phyloP scores from a whole-genome alignment of 352 stramenopile genomes.

The Pythium guiyangense region DNA sequence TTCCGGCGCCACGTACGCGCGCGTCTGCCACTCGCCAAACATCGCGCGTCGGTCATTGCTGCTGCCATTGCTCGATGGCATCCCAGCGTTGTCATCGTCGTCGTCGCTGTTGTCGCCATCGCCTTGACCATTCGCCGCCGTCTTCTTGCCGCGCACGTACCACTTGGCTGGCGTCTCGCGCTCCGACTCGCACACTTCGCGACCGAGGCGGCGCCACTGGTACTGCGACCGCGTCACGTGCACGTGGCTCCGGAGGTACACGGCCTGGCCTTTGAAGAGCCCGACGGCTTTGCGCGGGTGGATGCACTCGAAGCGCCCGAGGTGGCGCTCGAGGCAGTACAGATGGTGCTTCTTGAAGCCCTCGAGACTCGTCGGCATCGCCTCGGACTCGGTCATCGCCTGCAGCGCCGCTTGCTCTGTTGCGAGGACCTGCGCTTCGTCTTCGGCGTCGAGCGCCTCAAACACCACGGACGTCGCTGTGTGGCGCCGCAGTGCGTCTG shows the following conservation, averaged over 20 bases:
- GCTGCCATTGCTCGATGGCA: not conserved
- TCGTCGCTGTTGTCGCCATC: slow-evolving; percentile 14
- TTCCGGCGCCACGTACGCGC: slow-evolving; percentile 33
- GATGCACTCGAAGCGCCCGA: slow-evolving; percentile 57
- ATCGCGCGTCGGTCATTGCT: slow-evolving; percentile 19
- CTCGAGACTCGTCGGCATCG: slow-evolving; percentile 73
- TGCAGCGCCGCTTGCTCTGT: slow-evolving; percentile 41
- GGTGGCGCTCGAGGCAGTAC: slow-evolving; percentile 75
- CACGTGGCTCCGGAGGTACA: slow-evolving; percentile 65
- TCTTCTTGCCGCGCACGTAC: slow-evolving; percentile 18
- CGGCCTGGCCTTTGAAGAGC: slow-evolving; percentile 70
- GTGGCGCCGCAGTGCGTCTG: not conserved
- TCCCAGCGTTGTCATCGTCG: not conserved
- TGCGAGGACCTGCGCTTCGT: slow-evolving; percentile 15
- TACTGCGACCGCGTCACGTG: slow-evolving; percentile 50
- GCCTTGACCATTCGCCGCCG: slow-evolving; percentile 8
- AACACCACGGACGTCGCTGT: not conserved
- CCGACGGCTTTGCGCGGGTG: slow-evolving; percentile 65
- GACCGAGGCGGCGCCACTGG: slow-evolving; percentile 67
- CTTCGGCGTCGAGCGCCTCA: not conserved
- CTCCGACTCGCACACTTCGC: slow-evolving; percentile 52
- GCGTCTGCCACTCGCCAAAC: slow-evolving; percentile 81
- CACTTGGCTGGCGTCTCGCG: slow-evolving; percentile 51
- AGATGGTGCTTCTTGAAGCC: slow-evolving; percentile 75
- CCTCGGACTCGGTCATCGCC: slow-evolving; percentile 28